Base-by-base conservation (phyloP, 305 asterid species). In the Solanum hybrid region DNA sequence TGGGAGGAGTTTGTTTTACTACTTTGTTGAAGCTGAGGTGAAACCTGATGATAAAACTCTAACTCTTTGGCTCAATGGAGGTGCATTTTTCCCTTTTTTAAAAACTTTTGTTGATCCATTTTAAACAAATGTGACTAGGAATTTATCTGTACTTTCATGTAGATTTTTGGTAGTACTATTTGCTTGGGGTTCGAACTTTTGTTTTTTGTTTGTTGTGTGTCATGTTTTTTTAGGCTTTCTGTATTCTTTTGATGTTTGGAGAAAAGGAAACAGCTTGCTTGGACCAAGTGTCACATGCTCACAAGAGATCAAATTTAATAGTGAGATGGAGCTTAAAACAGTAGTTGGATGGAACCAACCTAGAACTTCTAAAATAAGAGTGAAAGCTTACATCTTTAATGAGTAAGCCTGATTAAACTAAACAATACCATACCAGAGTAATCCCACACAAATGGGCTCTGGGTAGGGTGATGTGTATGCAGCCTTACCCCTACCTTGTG, bases 41-140 rank as follows among this genome's bases (percentile, higher is more conserved):
- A 93, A 97, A 22, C 94, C 98, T 90, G 91, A 92, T 92, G 92
- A 89, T 31, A 96, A 95, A 86, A 95, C 98, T 13, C 95, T 96
- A 8, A 90, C 98, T 89, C 92, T 97, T n/a, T 97, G 99, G 99
- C 96, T 96, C 86, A 97, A 97, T 94, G 98, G 99, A 95, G 99
- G 98, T 97, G 78, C 7, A 72, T 26, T 45, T 17, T 73, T 36
- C 32, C 70, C n/a, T 51, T 20, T 61, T 61, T 61, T 20, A 0
- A 57, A 1, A 20, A 57, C 70, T 27, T 89, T 45, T 84, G 7
- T 6, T 70, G 89, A 20, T 79, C 15, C 32, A 11, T 11, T 41
- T 20, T 36, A 29, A 77, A 77, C 13, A 37, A 37, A 73, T 39
- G 31, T 87, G 37, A 5, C 11, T 17, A 38, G 89, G 81, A 88